A percentile compares a stretch with the other conserved stretches of the same genome.
phyloP scores from a whole-genome alignment of 768 basidiomycete genomes.

The Tricholoma flavovirens region DNA sequence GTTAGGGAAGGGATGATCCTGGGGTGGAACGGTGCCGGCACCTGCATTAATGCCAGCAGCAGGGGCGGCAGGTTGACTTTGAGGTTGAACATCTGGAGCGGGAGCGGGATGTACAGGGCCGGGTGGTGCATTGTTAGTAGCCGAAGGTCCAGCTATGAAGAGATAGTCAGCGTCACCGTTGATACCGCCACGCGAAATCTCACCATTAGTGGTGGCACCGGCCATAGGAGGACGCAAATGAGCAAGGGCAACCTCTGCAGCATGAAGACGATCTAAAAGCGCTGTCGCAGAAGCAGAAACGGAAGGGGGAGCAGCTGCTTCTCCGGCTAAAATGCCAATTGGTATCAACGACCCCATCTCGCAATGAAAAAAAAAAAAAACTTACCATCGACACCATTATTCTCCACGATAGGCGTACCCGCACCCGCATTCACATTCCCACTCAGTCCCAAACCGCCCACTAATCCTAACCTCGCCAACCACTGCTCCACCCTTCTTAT shows the following conservation, averaged over 20 bases:
- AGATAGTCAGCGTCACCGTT: neutral
- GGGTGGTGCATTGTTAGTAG: neutral
- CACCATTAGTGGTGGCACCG: neutral
- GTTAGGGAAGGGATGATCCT: neutral
- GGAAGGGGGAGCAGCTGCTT: neutral
- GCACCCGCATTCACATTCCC: neutral
- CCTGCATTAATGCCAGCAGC: neutral
- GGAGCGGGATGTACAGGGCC: neutral
- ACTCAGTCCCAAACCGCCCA: neutral
- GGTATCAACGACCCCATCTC: neutral
- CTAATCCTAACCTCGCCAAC: neutral
- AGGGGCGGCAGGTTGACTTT: neutral
- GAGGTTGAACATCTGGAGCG: neutral
- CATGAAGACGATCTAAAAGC: neutral
- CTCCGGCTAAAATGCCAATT: neutral
- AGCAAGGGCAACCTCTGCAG: neutral
- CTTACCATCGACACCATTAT: neutral
- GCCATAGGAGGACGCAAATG: neutral
- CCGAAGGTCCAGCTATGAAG: neutral
- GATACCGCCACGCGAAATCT: neutral
- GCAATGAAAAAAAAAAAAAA: neutral
- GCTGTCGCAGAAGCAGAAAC: neutral
- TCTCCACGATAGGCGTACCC: neutral
- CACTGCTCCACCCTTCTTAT: neutral
- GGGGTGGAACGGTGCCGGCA: neutral